These are phyloP conservation scores for Taiwanofungus camphoratus DNA, from an alignment of 1,284 basidiomycete genomes.

Conservation along the genomic window DNA sequence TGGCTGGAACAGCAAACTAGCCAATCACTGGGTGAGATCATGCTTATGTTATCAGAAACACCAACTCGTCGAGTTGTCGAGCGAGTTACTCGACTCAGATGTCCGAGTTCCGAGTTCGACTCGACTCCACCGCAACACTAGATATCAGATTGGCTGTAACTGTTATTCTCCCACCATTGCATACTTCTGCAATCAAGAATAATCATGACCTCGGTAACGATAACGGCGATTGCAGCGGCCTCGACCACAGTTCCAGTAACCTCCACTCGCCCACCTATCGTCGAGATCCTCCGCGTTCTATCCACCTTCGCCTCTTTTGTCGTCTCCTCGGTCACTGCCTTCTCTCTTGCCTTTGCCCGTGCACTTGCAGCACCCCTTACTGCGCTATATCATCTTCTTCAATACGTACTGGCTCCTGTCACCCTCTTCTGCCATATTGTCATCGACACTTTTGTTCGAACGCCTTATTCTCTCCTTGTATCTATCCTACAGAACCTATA, in stretches of 20 bases:
- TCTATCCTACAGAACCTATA: conserved; percentile 44
- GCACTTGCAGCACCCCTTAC: conserved; percentile 29
- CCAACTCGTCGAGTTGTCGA: no score
- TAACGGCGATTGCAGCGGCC: neutral
- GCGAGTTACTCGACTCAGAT: no score
- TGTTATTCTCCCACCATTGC: no score
- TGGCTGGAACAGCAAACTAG: no score
- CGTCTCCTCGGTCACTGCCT: conserved; percentile 11
- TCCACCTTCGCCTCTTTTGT: conserved; percentile 8
- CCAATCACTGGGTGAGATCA: no score
- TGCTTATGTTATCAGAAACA: no score
- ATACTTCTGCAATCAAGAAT: no score
- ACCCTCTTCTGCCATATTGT: conserved; percentile 38
- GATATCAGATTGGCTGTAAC: no score
- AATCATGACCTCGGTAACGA: no score
- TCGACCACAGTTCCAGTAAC: neutral
- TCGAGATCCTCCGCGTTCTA: conserved; percentile 16
- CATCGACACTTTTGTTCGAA: conserved; percentile 37
- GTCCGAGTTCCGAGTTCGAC: no score
- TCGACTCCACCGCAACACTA: no score
- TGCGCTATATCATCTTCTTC: conserved; percentile 31
- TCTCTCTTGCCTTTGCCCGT: conserved; percentile 17
- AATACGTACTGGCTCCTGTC: conserved; percentile 47
- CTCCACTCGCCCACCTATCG: conserved; percentile 15
- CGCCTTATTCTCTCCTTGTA: conserved; percentile 38